A percentile compares a stretch with the other conserved stretches of the same genome.
These are phyloP conservation scores for Penicillium sp. DNA, from an alignment of 2,329 filamentous ascomycete genomes.

Conservation along the genomic window DNA sequence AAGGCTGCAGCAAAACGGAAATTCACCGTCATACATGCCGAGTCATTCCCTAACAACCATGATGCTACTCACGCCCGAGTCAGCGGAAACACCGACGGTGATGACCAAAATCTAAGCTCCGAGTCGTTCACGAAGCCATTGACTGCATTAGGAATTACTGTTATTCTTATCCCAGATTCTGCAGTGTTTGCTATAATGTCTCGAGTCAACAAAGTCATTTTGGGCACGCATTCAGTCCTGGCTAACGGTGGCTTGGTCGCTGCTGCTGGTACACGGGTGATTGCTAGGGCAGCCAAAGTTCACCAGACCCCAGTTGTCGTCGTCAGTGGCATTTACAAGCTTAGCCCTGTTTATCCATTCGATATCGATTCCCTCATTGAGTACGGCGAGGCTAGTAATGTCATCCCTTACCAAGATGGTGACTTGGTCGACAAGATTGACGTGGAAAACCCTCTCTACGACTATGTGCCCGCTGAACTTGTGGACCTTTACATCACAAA, in stretches of 20 bases:
- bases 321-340: conserved; percentile 86
- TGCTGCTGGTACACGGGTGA: conserved; percentile 74
- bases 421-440: conserved; percentile 72
- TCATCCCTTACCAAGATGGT: conserved; percentile 74
- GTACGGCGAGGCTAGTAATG: conserved; percentile 74
- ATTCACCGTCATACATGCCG: conserved; percentile 84
- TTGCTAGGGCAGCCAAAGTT: conserved; percentile 79
- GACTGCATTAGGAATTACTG: conserved; percentile 69
- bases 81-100: conserved; percentile 49
- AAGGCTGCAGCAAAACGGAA: conserved; percentile 83
- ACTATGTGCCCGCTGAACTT: conserved; percentile 74
- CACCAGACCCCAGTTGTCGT: conserved; percentile 83
- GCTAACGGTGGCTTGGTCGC: conserved; percentile 84
- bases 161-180: conserved; percentile 79
- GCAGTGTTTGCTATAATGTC: conserved; percentile 93
- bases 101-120: conserved; percentile 45
- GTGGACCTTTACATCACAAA: conserved; percentile 68
- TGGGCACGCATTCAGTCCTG: conserved; percentile 81
- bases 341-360: conserved; percentile 85
- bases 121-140: conserved; percentile 72
- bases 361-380: conserved; percentile 79
- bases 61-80: conserved; percentile 59
- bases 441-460: conserved; percentile 73
- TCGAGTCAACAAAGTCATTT: conserved; percentile 88
- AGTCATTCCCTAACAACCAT: conserved; percentile 67